Evolutionary conservation across 1,284 basidiomycete species (phyloP).

Genomic region (Wallemia ichthyophaga): DNA sequence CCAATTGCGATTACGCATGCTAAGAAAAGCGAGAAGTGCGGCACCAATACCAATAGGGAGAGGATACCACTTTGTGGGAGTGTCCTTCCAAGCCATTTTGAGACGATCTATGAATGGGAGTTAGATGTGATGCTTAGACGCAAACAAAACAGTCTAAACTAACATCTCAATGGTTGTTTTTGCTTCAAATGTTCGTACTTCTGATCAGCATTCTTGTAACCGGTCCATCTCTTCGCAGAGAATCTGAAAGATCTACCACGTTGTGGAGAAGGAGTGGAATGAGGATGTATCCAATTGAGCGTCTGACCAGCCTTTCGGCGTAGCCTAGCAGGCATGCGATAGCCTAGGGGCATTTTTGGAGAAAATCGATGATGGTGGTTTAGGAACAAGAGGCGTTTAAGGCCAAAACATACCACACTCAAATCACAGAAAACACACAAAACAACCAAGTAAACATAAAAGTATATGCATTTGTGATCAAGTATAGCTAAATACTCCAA

Average conservation of each 20-base stretch:
- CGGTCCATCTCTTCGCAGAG: background rate
- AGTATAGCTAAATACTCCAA: too few relatives aligned
- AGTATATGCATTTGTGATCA: background rate
- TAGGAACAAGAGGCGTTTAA: background rate
- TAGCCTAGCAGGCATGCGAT: background rate
- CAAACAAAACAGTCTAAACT: too few relatives aligned
- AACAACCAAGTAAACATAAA: background rate
- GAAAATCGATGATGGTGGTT: background rate
- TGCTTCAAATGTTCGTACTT: background rate
- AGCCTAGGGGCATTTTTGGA: background rate
- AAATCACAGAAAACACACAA: background rate
- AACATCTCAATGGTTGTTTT: background rate
- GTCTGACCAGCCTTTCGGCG: background rate
- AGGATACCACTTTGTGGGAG: constrained; percentile 83
- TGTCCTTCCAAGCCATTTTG: constrained; percentile 46
- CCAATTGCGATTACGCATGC: constrained; percentile 34
- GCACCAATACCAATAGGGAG: constrained; percentile 75
- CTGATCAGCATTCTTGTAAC: background rate
- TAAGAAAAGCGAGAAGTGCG: constrained; percentile 48
- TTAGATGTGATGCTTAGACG: too few relatives aligned
- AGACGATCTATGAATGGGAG: constrained; percentile 18
- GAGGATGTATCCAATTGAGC: background rate
- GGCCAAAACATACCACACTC: too few relatives aligned
- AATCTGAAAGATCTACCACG: background rate
- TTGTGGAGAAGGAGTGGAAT: background rate